These are phyloP conservation scores for Ailanthus altissimus DNA, from an alignment of 345 rosid species.

Conservation along the genomic window DNA sequence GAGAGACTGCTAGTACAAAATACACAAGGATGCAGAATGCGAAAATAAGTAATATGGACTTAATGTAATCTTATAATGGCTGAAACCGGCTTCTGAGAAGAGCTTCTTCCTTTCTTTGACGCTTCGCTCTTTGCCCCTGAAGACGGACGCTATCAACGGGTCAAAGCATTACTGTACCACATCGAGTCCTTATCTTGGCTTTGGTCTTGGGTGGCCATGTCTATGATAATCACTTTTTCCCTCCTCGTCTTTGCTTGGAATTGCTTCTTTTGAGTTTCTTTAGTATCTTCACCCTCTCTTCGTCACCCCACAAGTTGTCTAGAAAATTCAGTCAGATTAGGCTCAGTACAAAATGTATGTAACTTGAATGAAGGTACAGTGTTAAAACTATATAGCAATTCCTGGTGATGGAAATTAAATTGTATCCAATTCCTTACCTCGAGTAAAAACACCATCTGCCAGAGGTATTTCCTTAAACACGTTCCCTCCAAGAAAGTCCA, in stretches of 20 bases:
- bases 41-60: background rate
- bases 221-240: conserved; percentile 22
- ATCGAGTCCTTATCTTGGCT: background rate
- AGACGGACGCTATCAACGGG: conserved; percentile 34
- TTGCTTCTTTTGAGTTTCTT: conserved; percentile 10
- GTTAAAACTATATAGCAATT: background rate
- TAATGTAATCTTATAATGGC: conserved; percentile 25
- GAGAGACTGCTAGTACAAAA: too few relatives aligned
- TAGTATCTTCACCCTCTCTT: conserved; percentile 8
- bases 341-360: too few relatives aligned
- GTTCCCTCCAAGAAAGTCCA: conserved; percentile 27
- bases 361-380: too few relatives aligned
- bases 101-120: conserved; percentile 42
- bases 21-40: background rate
- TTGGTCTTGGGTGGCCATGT: background rate
- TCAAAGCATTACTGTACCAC: conserved; percentile 40
- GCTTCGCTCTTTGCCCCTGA: conserved; percentile 34
- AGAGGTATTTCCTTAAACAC: conserved; percentile 39
- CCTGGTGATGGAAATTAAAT: background rate
- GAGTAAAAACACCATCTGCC: conserved; percentile 34
- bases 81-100: conserved; percentile 42
- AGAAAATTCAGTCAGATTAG: background rate
- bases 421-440: conserved; percentile 25
- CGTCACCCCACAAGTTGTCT: conserved; percentile 1
- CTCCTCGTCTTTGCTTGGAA: background rate